Evolutionary conservation across 73 alveolate genomes (phyloP), one percentile per base, ranked within the genome.

Genomic region (Effrenium voratum): DNA sequence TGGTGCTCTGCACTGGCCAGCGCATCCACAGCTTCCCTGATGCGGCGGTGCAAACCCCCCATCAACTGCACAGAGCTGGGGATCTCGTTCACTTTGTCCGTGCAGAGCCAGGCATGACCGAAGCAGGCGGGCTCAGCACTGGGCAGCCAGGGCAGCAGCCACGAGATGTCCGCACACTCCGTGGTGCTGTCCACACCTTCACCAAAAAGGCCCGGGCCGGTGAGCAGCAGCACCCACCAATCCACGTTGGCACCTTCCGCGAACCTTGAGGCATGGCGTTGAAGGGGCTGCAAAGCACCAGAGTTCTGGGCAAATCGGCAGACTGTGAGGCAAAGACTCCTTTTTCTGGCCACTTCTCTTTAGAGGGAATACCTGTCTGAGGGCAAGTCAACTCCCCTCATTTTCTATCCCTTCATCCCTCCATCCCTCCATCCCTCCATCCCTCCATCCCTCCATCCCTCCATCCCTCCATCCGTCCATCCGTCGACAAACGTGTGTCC

Each of bases 41-140:
- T 86, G 38, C 96, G 66, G 86, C 96, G 96, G 5, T 63, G 86
- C 55, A 88, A 86, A 4, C 96, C 96, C 24, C 96, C 96, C 96
- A 88, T 88, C 85, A 88, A 63, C 86, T 73, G 75, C 73, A 88
- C 72, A 5, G 45, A 40, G 16, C 22, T 43, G 46, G 83, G 86
- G 72, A 88, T 63, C 73, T 88, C 96, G 22, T 38, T 26, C n/a
- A 84, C 55, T 1, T 79, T 28, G 8, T 50, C 41, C 4, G 96
- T 52, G 28, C 40, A 55, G 15, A 88, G 43, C 96, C 96, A 88
- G 4, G 96, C 96, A 30, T 88, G 96, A 15, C 96, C 96, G 43
- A 63, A 88, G 96, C 96, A 88, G 12, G 96, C 96, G 8, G 49
- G 75, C 38, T 45, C 73, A 57, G 96, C 96, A 16, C 96, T 52